Percentiles rank a stretch among this genome's conserved stretches.
Evolutionary conservation across 768 basidiomycete genomes (phyloP).

Genomic region (Termitomyces titanicus): DNA sequence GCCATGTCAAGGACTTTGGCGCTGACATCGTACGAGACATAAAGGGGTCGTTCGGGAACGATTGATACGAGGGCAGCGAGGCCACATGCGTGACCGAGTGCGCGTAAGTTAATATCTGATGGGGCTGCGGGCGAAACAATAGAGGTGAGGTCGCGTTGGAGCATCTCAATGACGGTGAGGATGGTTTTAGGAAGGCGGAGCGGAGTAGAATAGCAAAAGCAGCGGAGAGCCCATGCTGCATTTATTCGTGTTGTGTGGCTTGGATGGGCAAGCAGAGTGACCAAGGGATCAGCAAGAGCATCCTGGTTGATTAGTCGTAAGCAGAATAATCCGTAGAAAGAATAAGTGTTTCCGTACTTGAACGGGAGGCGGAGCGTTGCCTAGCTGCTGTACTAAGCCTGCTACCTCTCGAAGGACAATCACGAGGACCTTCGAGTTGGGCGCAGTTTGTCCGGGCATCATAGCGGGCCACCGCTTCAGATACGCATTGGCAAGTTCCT

Average conservation of each 20-base stretch:
- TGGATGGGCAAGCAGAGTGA: constrained; percentile 84
- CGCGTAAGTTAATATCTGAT: constrained; percentile 64
- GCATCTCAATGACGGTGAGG: constrained; percentile 69
- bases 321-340: neutral
- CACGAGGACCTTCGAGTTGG: constrained; percentile 62
- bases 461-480: constrained; percentile 91
- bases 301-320: constrained; percentile 44
- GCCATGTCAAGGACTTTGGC: constrained; percentile 91
- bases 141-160: constrained; percentile 78
- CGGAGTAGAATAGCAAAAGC: constrained; percentile 89
- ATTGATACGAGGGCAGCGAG: constrained; percentile 84
- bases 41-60: constrained; percentile 84
- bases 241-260: constrained; percentile 83
- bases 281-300: constrained; percentile 77
- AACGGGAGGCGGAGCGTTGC: constrained; percentile 87
- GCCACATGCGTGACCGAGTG: constrained; percentile 87
- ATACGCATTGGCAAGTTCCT: constrained; percentile 78
- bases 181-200: constrained; percentile 79
- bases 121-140: constrained; percentile 70
- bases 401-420: constrained; percentile 82
- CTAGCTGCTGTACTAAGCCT: constrained; percentile 82
- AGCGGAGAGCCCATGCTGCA: constrained; percentile 83
- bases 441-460: constrained; percentile 80
- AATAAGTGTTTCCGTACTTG: constrained; percentile 44
- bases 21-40: constrained; percentile 91